Percentiles rank a stretch among this genome's conserved stretches.
phyloP scores from a whole-genome alignment of 1,139 yeast species.

The Protomyces arabidopsidicola region DNA sequence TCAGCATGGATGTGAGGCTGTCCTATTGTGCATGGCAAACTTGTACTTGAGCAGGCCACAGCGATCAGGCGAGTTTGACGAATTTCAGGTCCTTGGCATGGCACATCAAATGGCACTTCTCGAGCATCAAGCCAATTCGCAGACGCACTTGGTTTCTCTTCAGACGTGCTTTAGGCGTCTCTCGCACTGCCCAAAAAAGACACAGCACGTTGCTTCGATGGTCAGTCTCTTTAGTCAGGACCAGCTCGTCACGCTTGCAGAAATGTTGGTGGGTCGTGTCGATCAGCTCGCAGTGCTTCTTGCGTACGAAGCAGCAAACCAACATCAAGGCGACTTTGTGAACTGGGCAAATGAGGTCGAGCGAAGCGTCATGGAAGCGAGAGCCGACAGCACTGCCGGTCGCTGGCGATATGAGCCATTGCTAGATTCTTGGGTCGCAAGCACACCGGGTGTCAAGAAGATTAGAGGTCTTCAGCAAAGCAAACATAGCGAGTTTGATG shows the following conservation, averaged over 20 bases:
- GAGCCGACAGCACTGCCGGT: background rate
- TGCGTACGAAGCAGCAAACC: conserved; percentile 1
- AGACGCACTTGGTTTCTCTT: background rate
- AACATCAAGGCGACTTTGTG: conserved; percentile 10
- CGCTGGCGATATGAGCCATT: conserved; percentile 22
- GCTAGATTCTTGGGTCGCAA: conserved; percentile 24
- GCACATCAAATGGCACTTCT: background rate
- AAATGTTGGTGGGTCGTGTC: conserved; percentile 7
- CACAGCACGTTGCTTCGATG: background rate
- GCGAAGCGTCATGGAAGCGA: conserved; percentile 5
- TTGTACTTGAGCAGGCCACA: background rate
- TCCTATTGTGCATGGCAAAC: background rate
- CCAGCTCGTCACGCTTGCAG: conserved; percentile 3
- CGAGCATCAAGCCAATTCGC: background rate
- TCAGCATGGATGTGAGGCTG: background rate
- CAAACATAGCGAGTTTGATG: background rate
- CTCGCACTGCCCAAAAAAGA: background rate
- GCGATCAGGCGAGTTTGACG: background rate
- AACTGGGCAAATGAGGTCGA: conserved; percentile 14
- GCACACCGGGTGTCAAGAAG: conserved; percentile 17
- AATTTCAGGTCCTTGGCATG: background rate
- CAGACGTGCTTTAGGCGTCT: background rate
- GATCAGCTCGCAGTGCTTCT: conserved; percentile 3
- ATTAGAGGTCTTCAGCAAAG: background rate
- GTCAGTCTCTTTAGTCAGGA: background rate